Evolutionary conservation across 2,329 filamentous ascomycete genomes (phyloP).

Genomic region (Phoma sp.): DNA sequence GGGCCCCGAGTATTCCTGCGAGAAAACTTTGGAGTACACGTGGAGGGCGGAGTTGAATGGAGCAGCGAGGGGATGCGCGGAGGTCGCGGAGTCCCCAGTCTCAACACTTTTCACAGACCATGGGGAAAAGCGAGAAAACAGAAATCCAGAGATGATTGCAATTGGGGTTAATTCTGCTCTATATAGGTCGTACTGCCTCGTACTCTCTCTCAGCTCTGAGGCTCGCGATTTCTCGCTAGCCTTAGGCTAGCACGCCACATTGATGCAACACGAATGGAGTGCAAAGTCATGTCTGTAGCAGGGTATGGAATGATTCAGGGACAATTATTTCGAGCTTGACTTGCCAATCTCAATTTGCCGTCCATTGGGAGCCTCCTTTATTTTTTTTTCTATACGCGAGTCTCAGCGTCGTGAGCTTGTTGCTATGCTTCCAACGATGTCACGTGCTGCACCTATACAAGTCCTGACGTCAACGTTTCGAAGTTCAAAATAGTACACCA

Average conservation of each 20-base stretch:
- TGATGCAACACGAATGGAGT: constrained; percentile 2
- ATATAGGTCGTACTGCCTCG: constrained; percentile 1
- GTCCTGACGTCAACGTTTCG: constrained; percentile 8
- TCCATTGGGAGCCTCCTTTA: not conserved
- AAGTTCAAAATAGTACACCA: not conserved
- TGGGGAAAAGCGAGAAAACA: not conserved
- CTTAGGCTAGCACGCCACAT: constrained; percentile 6
- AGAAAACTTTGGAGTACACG: constrained; percentile 14
- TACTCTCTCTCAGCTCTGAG: not conserved
- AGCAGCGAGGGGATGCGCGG: constrained; percentile 2
- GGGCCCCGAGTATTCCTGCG: constrained; percentile 5
- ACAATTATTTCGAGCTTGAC: not conserved
- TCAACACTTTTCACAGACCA: constrained; percentile 14
- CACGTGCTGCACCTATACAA: not conserved
- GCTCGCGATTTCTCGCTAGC: constrained; percentile 7
- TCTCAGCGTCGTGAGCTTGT: not conserved
- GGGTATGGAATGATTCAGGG: not conserved
- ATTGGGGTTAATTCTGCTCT: not conserved
- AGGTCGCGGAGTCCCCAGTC: constrained; percentile 17
- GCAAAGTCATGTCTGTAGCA: not conserved
- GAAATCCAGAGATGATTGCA: not conserved
- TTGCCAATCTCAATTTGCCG: not conserved
- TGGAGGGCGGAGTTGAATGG: constrained; percentile 15
- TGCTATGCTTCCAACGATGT: not conserved
- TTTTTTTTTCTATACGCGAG: not conserved